Evolutionary conservation across 805 yeast genomes (phyloP), one percentile per base, ranked within the genome.

Genomic region (Candida nanaspora): DNA sequence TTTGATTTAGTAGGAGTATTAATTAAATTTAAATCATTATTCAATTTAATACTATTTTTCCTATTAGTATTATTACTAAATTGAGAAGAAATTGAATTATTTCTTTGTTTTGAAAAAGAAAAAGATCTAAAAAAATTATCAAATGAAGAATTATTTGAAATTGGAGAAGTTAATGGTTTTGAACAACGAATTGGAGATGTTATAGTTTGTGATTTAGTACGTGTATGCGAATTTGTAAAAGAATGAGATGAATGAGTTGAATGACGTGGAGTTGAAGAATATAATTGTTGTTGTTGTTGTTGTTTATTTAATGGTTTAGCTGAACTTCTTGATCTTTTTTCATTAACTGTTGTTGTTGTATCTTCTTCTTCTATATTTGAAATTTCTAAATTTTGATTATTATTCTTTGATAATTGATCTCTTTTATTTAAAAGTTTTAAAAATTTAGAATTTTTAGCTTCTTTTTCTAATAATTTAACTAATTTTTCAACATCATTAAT

Each of bases 401-500:
- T 48, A 42, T 8, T 37, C 30, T n/a, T 22, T 21, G n/a, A n/a
- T n/a, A n/a, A n/a, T n/a, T 14, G 25, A 16, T 38, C 56, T 45
- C 58, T 50, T 48, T 35, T 51, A 40, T 45, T 37, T 34, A 51
- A 33, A 22, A 53, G 25, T 38, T 55, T 52, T 32, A 45, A 41
- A 29, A 48, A 25, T 39, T 49, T 55, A 34, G 48, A 52, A 34
- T 46, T 48, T 38, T 47, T 53, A 21, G 58, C 42, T 51, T 65
- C 59, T 49, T 61, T 44, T 55, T 72, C 77, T 33, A 72, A 55
- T 38, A 65, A 38, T 35, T 63, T 57, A 33, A 78, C 72, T 36
- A 78, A 65, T 44, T 64, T 68, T 46, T 74, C 77, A 36, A 75
- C 77, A 47, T 76, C 75, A 41, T 69, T 66, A 26, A 78, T 72